Conservation (phyloP, 2,329 filamentous ascomycete genomes). For the Fusarium caatingaense region DNA sequence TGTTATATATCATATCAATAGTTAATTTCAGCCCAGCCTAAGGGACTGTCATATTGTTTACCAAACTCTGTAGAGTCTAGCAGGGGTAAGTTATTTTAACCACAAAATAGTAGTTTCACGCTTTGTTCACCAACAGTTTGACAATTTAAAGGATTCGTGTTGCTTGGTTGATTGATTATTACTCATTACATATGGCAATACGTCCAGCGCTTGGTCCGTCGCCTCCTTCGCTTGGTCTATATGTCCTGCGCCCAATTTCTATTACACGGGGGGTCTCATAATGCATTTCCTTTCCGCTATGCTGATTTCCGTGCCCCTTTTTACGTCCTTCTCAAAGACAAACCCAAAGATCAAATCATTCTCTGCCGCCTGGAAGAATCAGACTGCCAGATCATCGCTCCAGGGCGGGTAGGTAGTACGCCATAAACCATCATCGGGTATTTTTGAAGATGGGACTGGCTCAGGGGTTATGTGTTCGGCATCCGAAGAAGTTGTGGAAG, state of each 20-base stretch:
- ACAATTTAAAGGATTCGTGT: slow-evolving; percentile 6
- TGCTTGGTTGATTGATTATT: slow-evolving; percentile 34
- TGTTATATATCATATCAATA: slow-evolving; percentile 26
- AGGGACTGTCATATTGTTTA: not conserved
- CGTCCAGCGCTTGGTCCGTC: slow-evolving; percentile 57
- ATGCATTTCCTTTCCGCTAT: slow-evolving; percentile 26
- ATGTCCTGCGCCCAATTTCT: slow-evolving; percentile 12
- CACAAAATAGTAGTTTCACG: not conserved
- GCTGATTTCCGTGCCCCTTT: slow-evolving; percentile 6
- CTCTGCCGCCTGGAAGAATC: slow-evolving; percentile 2
- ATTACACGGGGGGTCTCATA: slow-evolving; percentile 23
- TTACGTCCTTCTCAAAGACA: not conserved
- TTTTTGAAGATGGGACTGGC: slow-evolving; percentile 41
- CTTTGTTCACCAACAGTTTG: slow-evolving; percentile 9
- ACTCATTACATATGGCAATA: slow-evolving; percentile 46
- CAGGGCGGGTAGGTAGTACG: slow-evolving; percentile 59
- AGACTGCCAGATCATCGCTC: slow-evolving; percentile 49
- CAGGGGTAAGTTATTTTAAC: not conserved
- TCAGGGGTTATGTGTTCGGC: slow-evolving; percentile 1
- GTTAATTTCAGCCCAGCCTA: not conserved
- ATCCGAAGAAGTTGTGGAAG: slow-evolving; percentile 24
- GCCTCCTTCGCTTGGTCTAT: slow-evolving; percentile 36
- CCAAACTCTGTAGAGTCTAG: not conserved
- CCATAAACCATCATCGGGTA: slow-evolving; percentile 59
- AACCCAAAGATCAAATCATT: slow-evolving; percentile 9